Conservation (phyloP, 306 rosid species). For the Abrus pulchellus region DNA sequence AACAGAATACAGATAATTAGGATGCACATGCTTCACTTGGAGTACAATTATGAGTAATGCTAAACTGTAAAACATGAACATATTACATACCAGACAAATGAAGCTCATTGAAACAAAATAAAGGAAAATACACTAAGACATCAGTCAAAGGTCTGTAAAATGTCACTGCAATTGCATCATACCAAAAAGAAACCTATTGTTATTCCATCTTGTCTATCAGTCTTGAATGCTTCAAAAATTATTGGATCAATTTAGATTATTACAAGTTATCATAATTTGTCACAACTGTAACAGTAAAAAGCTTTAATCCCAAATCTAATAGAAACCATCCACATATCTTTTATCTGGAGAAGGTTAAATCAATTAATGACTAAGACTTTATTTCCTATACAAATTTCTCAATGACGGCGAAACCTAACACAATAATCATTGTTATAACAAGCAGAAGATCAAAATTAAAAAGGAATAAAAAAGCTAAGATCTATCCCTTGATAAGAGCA, state of each 20-base stretch:
- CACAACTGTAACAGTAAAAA: neutral
- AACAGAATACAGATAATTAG: neutral
- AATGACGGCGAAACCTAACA: neutral
- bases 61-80: slow-evolving; percentile 11
- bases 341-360: slow-evolving; percentile 8
- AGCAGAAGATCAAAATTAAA: slow-evolving; percentile 9
- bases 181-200: neutral
- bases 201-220: neutral
- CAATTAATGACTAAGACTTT: neutral
- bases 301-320: neutral
- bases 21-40: slow-evolving; percentile 19
- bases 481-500: neutral
- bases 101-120: neutral
- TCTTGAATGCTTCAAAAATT: neutral
- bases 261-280: neutral
- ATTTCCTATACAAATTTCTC: neutral
- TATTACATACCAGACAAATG: slow-evolving; percentile 22
- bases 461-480: neutral
- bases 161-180: slow-evolving; percentile 19
- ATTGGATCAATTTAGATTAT: neutral
- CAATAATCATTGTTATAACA: neutral
- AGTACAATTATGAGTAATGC: neutral
- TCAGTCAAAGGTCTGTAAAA: neutral
- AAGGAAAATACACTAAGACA: neutral
- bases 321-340: slow-evolving; percentile 11